Conservation (phyloP, 306 rosid genomes). For the Begonia loranthoides region DNA sequence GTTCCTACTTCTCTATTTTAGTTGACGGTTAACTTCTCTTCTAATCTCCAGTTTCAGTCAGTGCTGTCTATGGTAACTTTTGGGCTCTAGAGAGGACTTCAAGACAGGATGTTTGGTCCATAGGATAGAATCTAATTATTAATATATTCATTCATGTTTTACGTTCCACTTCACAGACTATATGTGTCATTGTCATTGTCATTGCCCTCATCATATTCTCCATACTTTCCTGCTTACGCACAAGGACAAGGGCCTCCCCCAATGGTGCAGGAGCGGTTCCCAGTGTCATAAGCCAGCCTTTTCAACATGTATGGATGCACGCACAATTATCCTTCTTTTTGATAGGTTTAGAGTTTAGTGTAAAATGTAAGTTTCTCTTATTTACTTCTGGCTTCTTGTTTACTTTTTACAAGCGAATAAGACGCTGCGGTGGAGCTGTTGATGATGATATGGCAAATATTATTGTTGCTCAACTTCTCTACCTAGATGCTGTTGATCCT, state of each 20-base stretch:
- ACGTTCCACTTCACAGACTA: no score
- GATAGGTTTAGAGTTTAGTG: neutral
- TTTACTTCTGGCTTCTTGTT: slow-evolving; percentile 4
- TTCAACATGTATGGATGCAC: slow-evolving; percentile 62
- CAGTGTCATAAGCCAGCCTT: slow-evolving; percentile 93
- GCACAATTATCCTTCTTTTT: neutral
- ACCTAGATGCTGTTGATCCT: slow-evolving; percentile 94
- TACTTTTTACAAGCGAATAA: slow-evolving; percentile 48
- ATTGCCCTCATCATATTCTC: no score
- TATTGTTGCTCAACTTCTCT: slow-evolving; percentile 93
- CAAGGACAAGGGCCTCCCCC: slow-evolving; percentile 99
- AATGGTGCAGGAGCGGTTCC: slow-evolving; percentile 89
- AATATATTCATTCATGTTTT: neutral
- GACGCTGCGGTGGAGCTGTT: slow-evolving; percentile 98
- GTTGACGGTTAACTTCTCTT: no score
- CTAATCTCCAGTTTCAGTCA: slow-evolving; percentile 35
- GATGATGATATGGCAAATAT: slow-evolving; percentile 99
- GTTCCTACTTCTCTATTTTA: no score
- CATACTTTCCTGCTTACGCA: slow-evolving; percentile 61
- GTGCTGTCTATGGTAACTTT: slow-evolving; percentile 43
- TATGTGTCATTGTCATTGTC: no score
- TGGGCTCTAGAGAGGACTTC: slow-evolving; percentile 40
- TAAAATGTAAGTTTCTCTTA: no score
- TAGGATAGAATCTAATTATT: slow-evolving; percentile 36
- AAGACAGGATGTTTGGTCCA: slow-evolving; percentile 57